Percentiles rank a stretch among this genome's conserved stretches.
phyloP scores from a whole-genome alignment of 352 stramenopile species.

The Globisporangium sylvaticum region DNA sequence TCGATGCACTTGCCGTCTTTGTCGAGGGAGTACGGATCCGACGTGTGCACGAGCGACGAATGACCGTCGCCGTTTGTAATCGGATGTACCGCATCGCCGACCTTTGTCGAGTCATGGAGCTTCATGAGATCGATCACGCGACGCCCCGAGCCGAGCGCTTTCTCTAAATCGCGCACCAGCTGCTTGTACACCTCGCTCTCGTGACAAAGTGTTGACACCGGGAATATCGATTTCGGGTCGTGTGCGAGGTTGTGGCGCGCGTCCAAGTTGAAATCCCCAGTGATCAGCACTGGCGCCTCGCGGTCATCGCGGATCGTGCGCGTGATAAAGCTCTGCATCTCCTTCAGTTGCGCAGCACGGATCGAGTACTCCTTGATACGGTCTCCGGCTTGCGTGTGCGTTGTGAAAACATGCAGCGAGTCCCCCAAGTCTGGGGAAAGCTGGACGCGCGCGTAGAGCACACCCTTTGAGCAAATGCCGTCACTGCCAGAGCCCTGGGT shows the following conservation, averaged over 20 bases:
- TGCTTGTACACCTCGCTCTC: slow-evolving; percentile 67
- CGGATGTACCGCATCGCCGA: slow-evolving; percentile 45
- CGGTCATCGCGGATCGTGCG: slow-evolving; percentile 44
- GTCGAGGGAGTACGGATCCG: slow-evolving; percentile 35
- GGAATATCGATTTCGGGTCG: slow-evolving; percentile 18
- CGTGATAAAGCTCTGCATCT: slow-evolving; percentile 62
- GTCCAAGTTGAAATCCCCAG: slow-evolving; percentile 80
- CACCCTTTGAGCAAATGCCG: slow-evolving; percentile 70
- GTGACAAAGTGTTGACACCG: slow-evolving; percentile 31
- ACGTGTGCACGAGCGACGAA: slow-evolving; percentile 48
- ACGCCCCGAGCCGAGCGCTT: slow-evolving; percentile 30
- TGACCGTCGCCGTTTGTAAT: slow-evolving; percentile 84
- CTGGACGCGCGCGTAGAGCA: slow-evolving; percentile 74
- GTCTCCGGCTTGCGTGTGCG: slow-evolving; percentile 78
- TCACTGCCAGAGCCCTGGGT: slow-evolving; percentile 58
- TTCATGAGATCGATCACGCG: slow-evolving; percentile 73
- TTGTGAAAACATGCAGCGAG: slow-evolving; percentile 81
- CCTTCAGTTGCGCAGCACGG: slow-evolving; percentile 49
- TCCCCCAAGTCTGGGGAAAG: slow-evolving; percentile 61
- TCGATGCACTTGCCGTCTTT: slow-evolving; percentile 84
- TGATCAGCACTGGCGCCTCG: slow-evolving; percentile 59
- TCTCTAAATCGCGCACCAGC: slow-evolving; percentile 43
- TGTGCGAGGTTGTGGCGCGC: slow-evolving; percentile 67
- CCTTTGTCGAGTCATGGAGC: slow-evolving; percentile 43
- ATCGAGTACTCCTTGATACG: slow-evolving; percentile 42